Evolutionary conservation across 805 yeast species (phyloP).

Genomic region (Ogataea nakhonphanomensis): DNA sequence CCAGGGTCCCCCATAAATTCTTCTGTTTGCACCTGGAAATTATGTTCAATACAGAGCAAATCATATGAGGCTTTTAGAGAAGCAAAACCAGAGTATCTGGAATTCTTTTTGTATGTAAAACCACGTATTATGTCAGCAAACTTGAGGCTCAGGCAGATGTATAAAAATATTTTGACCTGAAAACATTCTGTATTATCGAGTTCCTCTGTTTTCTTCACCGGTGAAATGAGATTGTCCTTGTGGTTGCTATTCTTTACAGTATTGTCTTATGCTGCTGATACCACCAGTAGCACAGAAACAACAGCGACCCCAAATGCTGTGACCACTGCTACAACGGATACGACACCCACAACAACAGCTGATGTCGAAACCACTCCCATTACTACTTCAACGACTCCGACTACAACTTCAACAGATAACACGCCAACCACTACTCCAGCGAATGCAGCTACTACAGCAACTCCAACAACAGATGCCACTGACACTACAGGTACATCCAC

Average conservation of each 20-base stretch:
- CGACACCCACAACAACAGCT: constrained; percentile 8
- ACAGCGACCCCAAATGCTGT: constrained; percentile 14
- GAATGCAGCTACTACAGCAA: not conserved
- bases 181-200: not conserved
- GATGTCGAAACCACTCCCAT: constrained; percentile 1
- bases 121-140: not conserved
- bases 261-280: constrained; percentile 13
- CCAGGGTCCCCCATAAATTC: too few relatives aligned
- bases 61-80: too few relatives aligned
- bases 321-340: constrained; percentile 17
- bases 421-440: constrained; percentile 12
- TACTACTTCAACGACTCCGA: constrained; percentile 3
- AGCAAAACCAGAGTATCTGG: too few relatives aligned
- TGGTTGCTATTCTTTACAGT: constrained; percentile 9
- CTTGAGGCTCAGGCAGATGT: not conserved
- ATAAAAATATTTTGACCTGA: too few relatives aligned
- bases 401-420: constrained; percentile 13
- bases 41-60: too few relatives aligned
- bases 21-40: too few relatives aligned
- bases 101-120: too few relatives aligned
- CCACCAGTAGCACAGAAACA: constrained; percentile 14
- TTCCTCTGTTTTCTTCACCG: not conserved
- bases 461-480: constrained; percentile 3
- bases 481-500: constrained; percentile 17
- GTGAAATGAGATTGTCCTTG: constrained; percentile 10